Percentiles rank a stretch among this genome's conserved stretches.
Evolutionary conservation across 306 rosid genomes (phyloP).

Genomic region (Rosa lucieae): DNA sequence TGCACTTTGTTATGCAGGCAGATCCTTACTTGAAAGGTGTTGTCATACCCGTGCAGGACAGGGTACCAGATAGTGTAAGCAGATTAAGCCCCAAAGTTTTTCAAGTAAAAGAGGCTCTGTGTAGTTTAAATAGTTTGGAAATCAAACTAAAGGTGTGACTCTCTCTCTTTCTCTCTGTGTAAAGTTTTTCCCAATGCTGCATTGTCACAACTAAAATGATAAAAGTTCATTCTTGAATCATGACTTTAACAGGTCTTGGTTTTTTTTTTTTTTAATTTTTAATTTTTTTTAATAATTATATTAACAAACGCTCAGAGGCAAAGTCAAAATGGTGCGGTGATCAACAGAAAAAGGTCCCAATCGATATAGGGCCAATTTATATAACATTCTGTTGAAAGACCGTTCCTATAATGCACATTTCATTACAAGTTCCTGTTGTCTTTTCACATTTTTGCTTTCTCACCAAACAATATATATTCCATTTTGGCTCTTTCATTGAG

Average conservation of each 20-base stretch:
- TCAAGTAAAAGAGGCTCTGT: conserved; percentile 43
- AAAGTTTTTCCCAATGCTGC: background rate
- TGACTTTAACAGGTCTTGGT: background rate
- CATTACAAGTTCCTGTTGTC: background rate
- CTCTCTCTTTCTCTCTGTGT: conserved; percentile 13
- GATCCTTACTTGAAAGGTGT: conserved; percentile 45
- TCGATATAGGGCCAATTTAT: background rate
- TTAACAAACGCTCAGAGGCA: background rate
- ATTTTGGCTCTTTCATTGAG: background rate
- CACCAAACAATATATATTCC: background rate
- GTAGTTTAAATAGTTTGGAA: conserved; percentile 46
- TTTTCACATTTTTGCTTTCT: background rate
- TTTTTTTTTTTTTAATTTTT: background rate
- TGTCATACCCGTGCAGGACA: conserved; percentile 37
- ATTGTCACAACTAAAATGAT: background rate
- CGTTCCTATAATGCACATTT: background rate
- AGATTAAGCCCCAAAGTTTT: conserved; percentile 29
- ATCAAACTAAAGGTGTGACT: conserved; percentile 44
- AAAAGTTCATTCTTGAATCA: background rate
- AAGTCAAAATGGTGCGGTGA: background rate
- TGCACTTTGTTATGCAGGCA: conserved; percentile 27
- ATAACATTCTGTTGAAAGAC: too few relatives aligned
- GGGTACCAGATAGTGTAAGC: conserved; percentile 20
- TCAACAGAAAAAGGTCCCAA: background rate
- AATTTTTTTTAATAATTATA: background rate